Evolutionary conservation across 305 asterid genomes (phyloP).

Genomic region (Fraxinus albicans): DNA sequence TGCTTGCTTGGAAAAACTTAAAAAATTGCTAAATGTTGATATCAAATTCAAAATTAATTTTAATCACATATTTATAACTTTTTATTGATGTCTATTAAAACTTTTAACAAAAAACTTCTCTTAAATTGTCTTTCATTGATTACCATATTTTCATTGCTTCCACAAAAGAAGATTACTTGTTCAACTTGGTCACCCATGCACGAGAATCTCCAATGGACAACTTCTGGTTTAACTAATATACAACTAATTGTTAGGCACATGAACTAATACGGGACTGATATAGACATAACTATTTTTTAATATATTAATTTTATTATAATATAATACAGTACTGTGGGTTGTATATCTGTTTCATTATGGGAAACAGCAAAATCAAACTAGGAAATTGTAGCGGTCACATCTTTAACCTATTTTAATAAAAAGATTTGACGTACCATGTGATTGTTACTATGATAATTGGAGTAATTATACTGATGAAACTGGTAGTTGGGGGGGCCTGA

Average conservation of each 20-base stretch:
- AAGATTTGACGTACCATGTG: constrained; percentile 41
- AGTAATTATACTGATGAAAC: constrained; percentile 22
- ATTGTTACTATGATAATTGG: constrained; percentile 25
- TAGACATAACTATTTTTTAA: neutral
- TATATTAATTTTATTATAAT: neutral
- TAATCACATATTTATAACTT: too few relatives aligned
- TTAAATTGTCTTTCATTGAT: neutral
- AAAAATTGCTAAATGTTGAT: neutral
- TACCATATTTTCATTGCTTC: neutral
- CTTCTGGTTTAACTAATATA: neutral
- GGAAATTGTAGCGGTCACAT: neutral
- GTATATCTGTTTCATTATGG: neutral
- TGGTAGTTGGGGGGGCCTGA: neutral
- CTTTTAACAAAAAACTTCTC: neutral
- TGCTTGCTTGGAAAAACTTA: neutral
- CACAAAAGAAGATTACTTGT: neutral
- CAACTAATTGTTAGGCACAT: neutral
- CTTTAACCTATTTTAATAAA: neutral
- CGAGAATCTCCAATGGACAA: neutral
- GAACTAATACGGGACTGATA: neutral
- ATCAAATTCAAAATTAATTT: too few relatives aligned
- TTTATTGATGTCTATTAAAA: too few relatives aligned
- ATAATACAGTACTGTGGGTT: neutral
- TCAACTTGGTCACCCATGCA: neutral
- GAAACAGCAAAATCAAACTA: neutral